A percentile compares a stretch with the other conserved stretches of the same genome.
Conservation (phyloP, 352 stramenopile species). For the Saprolegnia diclina region DNA sequence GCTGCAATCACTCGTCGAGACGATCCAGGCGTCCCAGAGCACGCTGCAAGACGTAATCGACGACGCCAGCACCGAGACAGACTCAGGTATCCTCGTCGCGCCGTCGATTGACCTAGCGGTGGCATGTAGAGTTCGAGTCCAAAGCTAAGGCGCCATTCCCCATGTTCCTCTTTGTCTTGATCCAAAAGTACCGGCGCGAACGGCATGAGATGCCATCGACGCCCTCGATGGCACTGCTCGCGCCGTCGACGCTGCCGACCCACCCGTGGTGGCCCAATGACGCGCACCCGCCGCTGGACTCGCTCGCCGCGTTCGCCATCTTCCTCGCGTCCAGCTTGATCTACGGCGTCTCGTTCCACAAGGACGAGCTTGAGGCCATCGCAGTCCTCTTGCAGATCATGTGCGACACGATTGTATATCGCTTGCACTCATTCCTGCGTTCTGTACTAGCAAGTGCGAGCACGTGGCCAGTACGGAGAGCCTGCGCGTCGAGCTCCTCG, state of each 20-base stretch:
- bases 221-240: not conserved
- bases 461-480: slow-evolving; percentile 1
- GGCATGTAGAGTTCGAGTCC: slow-evolving; percentile 58
- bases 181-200: slow-evolving; percentile 83
- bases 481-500: slow-evolving; percentile 26
- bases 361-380: slow-evolving; percentile 54
- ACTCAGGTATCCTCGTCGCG: slow-evolving; percentile 1
- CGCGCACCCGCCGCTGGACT: slow-evolving; percentile 65
- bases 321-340: slow-evolving; percentile 67
- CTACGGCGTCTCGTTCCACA: slow-evolving; percentile 47
- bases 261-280: slow-evolving; percentile 46
- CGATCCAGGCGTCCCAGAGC: not conserved
- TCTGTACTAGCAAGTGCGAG: slow-evolving; percentile 3
- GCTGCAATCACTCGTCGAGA: not conserved
- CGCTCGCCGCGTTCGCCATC: slow-evolving; percentile 68
- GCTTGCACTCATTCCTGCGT: slow-evolving; percentile 21
- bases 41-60: not conserved
- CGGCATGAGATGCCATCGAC: slow-evolving; percentile 32
- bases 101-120: not conserved
- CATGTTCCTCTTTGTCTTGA: slow-evolving; percentile 61
- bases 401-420: slow-evolving; percentile 54
- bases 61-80: not conserved
- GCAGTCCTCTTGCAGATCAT: slow-evolving; percentile 77
- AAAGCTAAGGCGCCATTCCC: slow-evolving; percentile 75
- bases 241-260: slow-evolving; percentile 2